Conservation (phyloP, 768 basidiomycete genomes). For the Sporobolomyces roseus region DNA sequence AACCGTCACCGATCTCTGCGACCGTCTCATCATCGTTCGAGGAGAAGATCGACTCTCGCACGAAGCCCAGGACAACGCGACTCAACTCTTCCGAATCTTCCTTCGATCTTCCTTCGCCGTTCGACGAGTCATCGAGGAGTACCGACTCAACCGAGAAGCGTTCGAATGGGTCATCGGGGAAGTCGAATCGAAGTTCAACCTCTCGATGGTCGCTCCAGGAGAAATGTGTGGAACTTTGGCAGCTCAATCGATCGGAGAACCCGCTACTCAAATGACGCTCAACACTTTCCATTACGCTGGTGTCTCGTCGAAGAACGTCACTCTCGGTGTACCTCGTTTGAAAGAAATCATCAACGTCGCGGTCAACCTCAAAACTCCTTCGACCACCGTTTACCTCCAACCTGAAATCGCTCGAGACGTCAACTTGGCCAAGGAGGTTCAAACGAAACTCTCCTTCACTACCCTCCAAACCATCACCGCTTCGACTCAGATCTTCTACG, state of each 20-base stretch:
- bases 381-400: constrained; percentile 83
- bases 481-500: constrained; percentile 96
- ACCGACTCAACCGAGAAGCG: constrained; percentile 83
- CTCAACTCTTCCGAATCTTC: constrained; percentile 88
- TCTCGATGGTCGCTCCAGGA: constrained; percentile 82
- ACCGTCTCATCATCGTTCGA: constrained; percentile 78
- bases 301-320: constrained; percentile 99
- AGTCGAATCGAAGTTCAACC: constrained; percentile 92
- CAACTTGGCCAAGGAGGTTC: constrained; percentile 73
- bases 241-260: constrained; percentile 98
- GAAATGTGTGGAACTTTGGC: constrained; percentile 99
- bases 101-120: constrained; percentile 81
- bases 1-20: constrained; percentile 66
- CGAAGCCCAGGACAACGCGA: constrained; percentile 82
- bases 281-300: constrained; percentile 99
- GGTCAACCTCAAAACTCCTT: constrained; percentile 96
- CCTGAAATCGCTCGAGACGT: constrained; percentile 63
- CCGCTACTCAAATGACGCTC: constrained; percentile 98
- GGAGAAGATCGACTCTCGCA: constrained; percentile 69
- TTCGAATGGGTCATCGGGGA: constrained; percentile 98
- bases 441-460: constrained; percentile 89
- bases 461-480: constrained; percentile 89
- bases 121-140: constrained; percentile 79
- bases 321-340: constrained; percentile 95
- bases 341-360: constrained; percentile 99